Evolutionary conservation across 345 rosid genomes (phyloP).

Genomic region (Eutrema japonicum): DNA sequence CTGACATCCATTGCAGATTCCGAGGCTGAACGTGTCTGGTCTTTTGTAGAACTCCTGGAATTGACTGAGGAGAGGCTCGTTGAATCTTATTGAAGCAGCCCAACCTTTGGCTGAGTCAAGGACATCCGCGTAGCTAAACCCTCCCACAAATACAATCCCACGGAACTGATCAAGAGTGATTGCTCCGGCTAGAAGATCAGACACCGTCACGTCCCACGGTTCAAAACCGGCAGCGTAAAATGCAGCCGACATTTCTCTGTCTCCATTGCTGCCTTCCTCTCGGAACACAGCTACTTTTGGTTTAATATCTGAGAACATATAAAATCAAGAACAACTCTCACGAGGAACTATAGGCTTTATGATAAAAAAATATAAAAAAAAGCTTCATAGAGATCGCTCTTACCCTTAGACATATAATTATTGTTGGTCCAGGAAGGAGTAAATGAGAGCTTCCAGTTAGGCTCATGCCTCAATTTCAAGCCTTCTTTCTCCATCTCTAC

Average conservation of each 20-base stretch:
- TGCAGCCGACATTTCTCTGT: constrained; percentile 96
- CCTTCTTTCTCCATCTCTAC: constrained; percentile 89
- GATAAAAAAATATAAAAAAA: neutral
- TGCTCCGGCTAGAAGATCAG: constrained; percentile 75
- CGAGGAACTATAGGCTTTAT: neutral
- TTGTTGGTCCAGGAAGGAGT: constrained; percentile 72
- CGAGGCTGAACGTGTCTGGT: constrained; percentile 87
- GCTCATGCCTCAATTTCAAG: constrained; percentile 70
- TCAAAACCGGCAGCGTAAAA: constrained; percentile 90
- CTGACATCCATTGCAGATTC: constrained; percentile 95
- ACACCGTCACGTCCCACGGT: constrained; percentile 93
- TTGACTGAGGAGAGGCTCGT: constrained; percentile 69
- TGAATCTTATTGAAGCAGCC: constrained; percentile 93
- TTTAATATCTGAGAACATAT: constrained; percentile 49
- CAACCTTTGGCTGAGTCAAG: constrained; percentile 98
- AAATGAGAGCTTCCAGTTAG: constrained; percentile 75
- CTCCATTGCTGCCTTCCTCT: constrained; percentile 98
- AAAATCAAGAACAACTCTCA: constrained; percentile 14
- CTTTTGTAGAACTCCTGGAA: constrained; percentile 89
- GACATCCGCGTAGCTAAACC: constrained; percentile 93
- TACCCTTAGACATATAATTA: constrained; percentile 53
- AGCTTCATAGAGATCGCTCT: constrained; percentile 8
- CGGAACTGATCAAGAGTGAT: constrained; percentile 67
- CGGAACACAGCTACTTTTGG: constrained; percentile 92
- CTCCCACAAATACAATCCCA: constrained; percentile 92